Evolutionary conservation across 2,329 filamentous ascomycete genomes (phyloP), one percentile per base, ranked within the genome.

Genomic region (Herpomyces periplanetae): DNA sequence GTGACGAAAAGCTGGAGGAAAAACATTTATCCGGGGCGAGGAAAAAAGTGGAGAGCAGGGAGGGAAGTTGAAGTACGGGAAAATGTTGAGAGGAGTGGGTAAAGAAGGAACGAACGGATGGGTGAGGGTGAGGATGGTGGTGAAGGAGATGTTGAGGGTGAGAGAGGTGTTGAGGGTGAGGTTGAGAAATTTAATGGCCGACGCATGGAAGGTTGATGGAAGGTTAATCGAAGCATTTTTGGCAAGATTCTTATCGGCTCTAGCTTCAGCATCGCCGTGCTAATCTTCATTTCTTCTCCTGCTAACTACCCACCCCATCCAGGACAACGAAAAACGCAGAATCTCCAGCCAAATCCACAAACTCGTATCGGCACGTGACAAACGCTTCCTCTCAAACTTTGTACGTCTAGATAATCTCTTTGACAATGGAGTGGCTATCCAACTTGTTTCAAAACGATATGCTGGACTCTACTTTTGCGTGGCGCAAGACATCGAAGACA

Each of bases 321-420:
- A 12, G 9, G 15, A 18, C 13, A 20, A 20, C 15, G 8, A 18
- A 9, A 11, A 5, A 16, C 5, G n/a, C 7, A 13, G 11, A 19
- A 18, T 12, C 14, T 5, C 8, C 8, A 24, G 22, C 18, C 30
- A 71, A 62, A 66, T 91, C 31, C 80, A 96, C 49, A 73, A 80
- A 26, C 69, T 96, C 29, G 75, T 96, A 25, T 80, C 80, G 0
- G 80, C 80, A 4, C 66, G 80, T 35, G 80, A 96, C 42, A 80
- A 96, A 38, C 96, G 96, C 38, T 87, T 96, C 48, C 80, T 96
- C 40, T 87, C 71, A 43, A 96, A 96, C 46, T 96, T 96, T 34
- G 80, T 96, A 49, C 80, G 96, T 31, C 60, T 60, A 45, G 64
- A 68, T 28, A 66, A 71, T 42, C 71, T 39, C 29, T 41, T 75